Evolutionary conservation across 169 alveolate species (phyloP), one percentile per base, ranked within the genome.

Genomic region (Theileria parva): DNA sequence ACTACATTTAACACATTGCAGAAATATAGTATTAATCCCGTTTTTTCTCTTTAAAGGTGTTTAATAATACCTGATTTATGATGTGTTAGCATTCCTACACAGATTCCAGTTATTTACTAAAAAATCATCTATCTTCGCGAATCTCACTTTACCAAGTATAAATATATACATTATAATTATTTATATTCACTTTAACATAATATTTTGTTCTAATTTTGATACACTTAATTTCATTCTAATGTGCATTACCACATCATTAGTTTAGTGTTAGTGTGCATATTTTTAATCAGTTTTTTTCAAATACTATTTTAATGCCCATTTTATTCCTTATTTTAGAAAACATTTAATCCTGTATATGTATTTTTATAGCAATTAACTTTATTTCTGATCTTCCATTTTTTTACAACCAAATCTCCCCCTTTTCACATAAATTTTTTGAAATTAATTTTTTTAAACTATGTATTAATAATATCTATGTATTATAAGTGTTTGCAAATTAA

Each of bases 211-310:
- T 44, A 1, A 4, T 44, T 44, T 13, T 32, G 37, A 5, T 5
- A 32, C 53, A 7, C 15, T 4, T 44, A 44, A 4, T 44, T 44
- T 44, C 67, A 1, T 23, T 59, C 28, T 59, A 28, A 59, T 59
- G 67, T 59, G 67, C 67, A 59, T 59, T 28, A 25, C 37, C 67
- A 59, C 67, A 59, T 25, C 67, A 23, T 59, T 15, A 11, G 44
- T 44, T 1, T 28, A 25, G 11, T 59, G 44, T 59, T 59, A 59
- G 67, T 59, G 67, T 59, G 1, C 27, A 59, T 59, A 12, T 59
- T 59, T 59, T 59, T 59, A 23, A 59, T 3, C 3, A 59, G 30
- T 44, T 59, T 59, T 59, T 59, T 59, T 11, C 4, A 25, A 57
- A 21, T 6, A 59, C 37, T 15, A 5, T 7, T 63, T 63, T 63